A percentile compares a stretch with the other conserved stretches of the same genome.
phyloP scores from a whole-genome alignment of 2,329 filamentous ascomycete species.

The Keithomyces neogunnii region DNA sequence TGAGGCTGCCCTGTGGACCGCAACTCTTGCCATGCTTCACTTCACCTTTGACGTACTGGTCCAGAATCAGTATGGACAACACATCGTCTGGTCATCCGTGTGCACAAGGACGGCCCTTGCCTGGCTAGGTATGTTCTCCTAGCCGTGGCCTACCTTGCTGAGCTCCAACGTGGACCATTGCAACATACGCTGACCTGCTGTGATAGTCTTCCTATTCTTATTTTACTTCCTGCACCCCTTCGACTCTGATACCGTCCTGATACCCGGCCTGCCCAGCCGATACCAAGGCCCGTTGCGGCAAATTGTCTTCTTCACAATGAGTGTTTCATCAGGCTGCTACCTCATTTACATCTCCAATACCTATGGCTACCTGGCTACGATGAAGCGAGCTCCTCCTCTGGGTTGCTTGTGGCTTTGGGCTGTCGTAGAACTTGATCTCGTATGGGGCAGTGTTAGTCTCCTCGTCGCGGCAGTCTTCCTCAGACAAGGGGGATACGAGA shows the following conservation, averaged over 20 bases:
- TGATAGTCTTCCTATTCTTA: slow-evolving; percentile 43
- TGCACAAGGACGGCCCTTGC: slow-evolving; percentile 42
- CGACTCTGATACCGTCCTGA: slow-evolving; percentile 35
- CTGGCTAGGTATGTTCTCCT: slow-evolving; percentile 37
- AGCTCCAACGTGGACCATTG: neutral
- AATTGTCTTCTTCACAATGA: slow-evolving; percentile 53
- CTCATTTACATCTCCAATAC: slow-evolving; percentile 75
- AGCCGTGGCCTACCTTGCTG: neutral
- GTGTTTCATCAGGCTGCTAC: slow-evolving; percentile 62
- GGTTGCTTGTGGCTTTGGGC: slow-evolving; percentile 92
- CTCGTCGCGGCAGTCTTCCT: slow-evolving; percentile 35
- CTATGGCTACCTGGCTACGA: slow-evolving; percentile 74
- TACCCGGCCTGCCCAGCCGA: slow-evolving; percentile 39
- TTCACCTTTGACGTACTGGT: slow-evolving; percentile 73
- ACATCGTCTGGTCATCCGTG: slow-evolving; percentile 52
- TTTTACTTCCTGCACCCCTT: slow-evolving; percentile 51
- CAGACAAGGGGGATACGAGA: slow-evolving; percentile 39
- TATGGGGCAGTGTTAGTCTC: slow-evolving; percentile 52
- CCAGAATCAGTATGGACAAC: slow-evolving; percentile 67
- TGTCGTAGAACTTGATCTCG: slow-evolving; percentile 74
- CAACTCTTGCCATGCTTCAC: slow-evolving; percentile 62
- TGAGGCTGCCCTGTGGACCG: slow-evolving; percentile 49
- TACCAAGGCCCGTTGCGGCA: slow-evolving; percentile 45
- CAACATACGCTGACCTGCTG: neutral
- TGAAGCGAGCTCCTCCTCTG: slow-evolving; percentile 85